Evolutionary conservation across 805 yeast species (phyloP), one percentile per base, ranked within the genome.

Genomic region (Yarrowia porcina): DNA sequence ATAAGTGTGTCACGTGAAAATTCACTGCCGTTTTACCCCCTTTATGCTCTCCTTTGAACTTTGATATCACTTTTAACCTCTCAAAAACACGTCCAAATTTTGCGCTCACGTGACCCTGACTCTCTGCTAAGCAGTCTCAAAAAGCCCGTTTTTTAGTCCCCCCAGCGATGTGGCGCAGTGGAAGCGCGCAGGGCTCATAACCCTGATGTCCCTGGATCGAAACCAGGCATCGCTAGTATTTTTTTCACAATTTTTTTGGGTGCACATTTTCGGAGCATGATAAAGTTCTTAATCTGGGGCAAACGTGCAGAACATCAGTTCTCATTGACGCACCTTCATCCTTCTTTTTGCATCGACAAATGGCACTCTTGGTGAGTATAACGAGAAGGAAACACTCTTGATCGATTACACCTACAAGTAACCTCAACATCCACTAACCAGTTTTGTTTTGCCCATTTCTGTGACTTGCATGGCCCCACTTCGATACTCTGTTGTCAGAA

Each of bases 111-210:
- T 52, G 59, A 52, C 25, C 1, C 17, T 3, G 4, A 23, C 4
- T 3, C 12, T 21, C n/a, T 11, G 3, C 7, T 15, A 0, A 11
- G 17, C 6, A 2, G 10, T 4, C 15, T 28, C 38, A 28, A 54
- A 27, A 25, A 39, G 9, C 17, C 17, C 4, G 20, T 18, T 17
- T 17, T 23, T 50, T n/a, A 52, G 23, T 18, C 1, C 2, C 7
- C 27, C 33, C 30, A 74, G 77, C 77, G 77, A 69, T 70, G 75
- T 74, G 77, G 78, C 78, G 78, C 78, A 75, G 79, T 65, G 92
- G 91, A 86, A 87, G 91, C 91, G 91, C 90, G 90, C 90, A 84
- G 91, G 91, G 92, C 92, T 87, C 92, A 87, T 87, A 87, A 87
- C 92, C 90, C 91, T 86, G 90, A 87, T 83, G 91, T 85, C 91